Base-by-base conservation (phyloP, 2,329 filamentous ascomycete genomes). In the Xylariomycetidae sp. region DNA sequence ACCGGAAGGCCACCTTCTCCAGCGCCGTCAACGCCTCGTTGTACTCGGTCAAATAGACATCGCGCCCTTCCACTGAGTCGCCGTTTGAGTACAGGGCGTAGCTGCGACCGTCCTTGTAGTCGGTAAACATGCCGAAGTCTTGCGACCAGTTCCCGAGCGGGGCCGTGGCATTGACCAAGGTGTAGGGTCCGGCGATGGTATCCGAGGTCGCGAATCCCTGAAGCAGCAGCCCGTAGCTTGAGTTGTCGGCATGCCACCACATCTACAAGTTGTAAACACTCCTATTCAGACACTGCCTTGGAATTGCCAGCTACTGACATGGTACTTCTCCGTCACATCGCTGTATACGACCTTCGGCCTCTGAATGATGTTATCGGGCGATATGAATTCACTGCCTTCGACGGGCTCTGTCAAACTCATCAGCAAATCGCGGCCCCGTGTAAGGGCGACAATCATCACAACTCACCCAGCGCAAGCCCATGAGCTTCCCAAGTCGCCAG, bases 91-190 rank as follows among this genome's bases (percentile, higher is more conserved):
- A 78, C 2, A 78, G 57, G 1, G 73, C 64, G 38, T 78, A 78
- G 0, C 68, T 66, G 0, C 63, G 61, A 9, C 72, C 71, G 25
- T 74, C 65, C 37, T 75, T 76, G 53, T 72, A 72, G 44, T 79
- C 74, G 4, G 70, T 73, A 40, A 79, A 78, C 15, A 76, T 58
- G 8, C 74, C 74, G 28, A 76, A 79, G 35, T 79, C 74, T 42
- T 79, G 74, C 0, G 70, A 76, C 74, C 74, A 78, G 50, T 78
- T 79, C 2, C 74, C 74, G 0, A 78, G 63, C 0, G 74, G 74
- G 0, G 65, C 57, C 0, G 65, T 68, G 1, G 71, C 74, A 25
- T 70, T 62, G 10, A 73, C 58, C 37, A 76, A 76, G 2, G 47
- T 61, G 48, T 76, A 77, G 0, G 73, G 73, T 0, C 73, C 73